Evolutionary conservation across 2,329 filamentous ascomycete species (phyloP).

Genomic region (Chlorencoelia australis): DNA sequence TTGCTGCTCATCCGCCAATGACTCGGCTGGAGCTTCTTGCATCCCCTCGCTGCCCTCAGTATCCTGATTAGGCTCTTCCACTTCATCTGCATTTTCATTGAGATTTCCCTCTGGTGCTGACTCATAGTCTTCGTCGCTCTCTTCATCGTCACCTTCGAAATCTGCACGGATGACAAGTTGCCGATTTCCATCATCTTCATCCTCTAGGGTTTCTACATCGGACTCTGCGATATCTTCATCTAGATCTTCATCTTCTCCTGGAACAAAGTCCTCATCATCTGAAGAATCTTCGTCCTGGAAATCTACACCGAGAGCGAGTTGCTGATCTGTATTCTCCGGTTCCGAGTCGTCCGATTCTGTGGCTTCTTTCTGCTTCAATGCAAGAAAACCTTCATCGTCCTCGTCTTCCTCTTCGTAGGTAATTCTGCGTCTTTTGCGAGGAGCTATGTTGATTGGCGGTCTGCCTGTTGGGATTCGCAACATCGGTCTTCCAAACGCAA

Average conservation of each 20-base stretch:
- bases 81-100: conserved; percentile 10
- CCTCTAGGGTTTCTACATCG: too few species aligned
- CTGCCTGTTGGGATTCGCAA: conserved; percentile 49
- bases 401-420: conserved; percentile 32
- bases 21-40: not conserved
- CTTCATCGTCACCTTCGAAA: conserved; percentile 29
- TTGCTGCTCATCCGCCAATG: not conserved
- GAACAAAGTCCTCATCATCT: conserved; percentile 21
- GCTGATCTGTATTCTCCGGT: conserved; percentile 23
- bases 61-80: conserved; percentile 20
- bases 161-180: conserved; percentile 23
- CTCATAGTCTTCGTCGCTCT: conserved; percentile 22
- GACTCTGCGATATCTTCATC: conserved; percentile 4
- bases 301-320: conserved; percentile 15
- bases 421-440: conserved; percentile 57
- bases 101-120: conserved; percentile 17
- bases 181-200: conserved; percentile 18
- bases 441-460: conserved; percentile 60
- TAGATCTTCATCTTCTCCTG: conserved; percentile 17
- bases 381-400: conserved; percentile 25
- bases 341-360: too few species aligned
- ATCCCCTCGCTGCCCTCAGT: conserved; percentile 11
- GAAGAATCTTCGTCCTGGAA: conserved; percentile 11
- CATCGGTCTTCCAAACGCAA: conserved; percentile 70
- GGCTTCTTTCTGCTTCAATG: conserved; percentile 9